Evolutionary conservation across 139 green algal species (phyloP).

Genomic region (Desmodesmus armatus): DNA sequence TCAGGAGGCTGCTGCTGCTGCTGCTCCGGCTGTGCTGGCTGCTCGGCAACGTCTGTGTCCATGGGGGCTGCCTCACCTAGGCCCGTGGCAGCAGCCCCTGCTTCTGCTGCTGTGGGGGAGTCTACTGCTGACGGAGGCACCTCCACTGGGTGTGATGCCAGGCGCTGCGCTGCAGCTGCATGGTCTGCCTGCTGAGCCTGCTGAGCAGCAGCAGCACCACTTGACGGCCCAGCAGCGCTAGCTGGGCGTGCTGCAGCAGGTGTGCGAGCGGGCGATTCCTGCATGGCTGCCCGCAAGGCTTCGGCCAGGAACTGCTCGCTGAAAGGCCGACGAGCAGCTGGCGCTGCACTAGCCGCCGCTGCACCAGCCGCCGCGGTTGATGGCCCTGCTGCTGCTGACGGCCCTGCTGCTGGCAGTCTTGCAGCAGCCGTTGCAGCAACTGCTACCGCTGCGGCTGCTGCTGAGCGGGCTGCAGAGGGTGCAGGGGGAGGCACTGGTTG

Average conservation of each 20-base stretch:
- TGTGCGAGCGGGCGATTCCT: background rate
- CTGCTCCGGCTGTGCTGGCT: background rate
- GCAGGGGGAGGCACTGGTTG: background rate
- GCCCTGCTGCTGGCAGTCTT: conserved; percentile 19
- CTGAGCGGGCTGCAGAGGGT: background rate
- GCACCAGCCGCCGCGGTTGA: background rate
- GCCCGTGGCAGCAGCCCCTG: background rate
- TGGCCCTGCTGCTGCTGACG: conserved; percentile 18
- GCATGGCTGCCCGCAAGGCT: conserved; percentile 20
- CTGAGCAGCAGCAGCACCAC: conserved; percentile 23
- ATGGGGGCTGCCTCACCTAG: background rate
- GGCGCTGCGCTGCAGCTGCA: conserved; percentile 11
- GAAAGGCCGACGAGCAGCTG: background rate
- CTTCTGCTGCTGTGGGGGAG: background rate
- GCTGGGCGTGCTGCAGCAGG: background rate
- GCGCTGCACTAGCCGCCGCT: background rate
- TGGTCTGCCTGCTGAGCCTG: conserved; percentile 32
- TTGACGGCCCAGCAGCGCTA: conserved; percentile 21
- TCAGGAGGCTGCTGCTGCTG: conserved; percentile 15
- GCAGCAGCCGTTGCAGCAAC: background rate
- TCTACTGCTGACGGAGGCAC: background rate
- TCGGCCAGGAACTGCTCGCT: conserved; percentile 16
- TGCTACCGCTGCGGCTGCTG: conserved; percentile 4
- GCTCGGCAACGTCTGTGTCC: conserved; percentile 33
- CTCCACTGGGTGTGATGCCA: conserved; percentile 35